Base-by-base conservation (phyloP, 345 rosid species). In the Heritiera fomes region DNA sequence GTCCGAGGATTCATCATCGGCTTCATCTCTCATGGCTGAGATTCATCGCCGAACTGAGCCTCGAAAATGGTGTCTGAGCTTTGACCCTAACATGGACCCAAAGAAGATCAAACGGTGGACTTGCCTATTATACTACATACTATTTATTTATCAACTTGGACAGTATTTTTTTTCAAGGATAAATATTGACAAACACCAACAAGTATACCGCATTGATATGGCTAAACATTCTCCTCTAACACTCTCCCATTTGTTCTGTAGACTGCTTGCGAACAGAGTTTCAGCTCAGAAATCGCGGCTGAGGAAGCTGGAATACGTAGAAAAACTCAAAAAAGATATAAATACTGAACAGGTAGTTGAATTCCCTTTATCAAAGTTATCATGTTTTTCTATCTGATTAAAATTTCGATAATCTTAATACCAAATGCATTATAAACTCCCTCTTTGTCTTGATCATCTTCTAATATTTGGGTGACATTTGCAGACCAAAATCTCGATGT, bases 231-330 rank as follows among this genome's bases (percentile, higher is more conserved):
- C 43, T 67, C 8, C 8, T 45, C 15, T 45, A 43, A n/a, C 53
- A 67, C 46, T 9, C 4, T 67, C 43, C 1, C 4, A 41, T 43
- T 67, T 49, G 23, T 49, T 7, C 3, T 50, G 6, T 49, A 70
- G 74, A 50, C 43, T 30, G 60, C 41, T 71, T 50, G 59, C 23
- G 3, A 71, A 71, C 23, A 71, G 23, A 71, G 75, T 17, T 71
- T 50, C 75, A 15, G 73, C 58, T 69, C 73, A 69, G 10, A 69
- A 47, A 69, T 69, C 73, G 18, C 8, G 73, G 40, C 6, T 49
- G 59, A 13, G 23, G n/a, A n/a, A 28, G 73, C 20, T 5, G 4
- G 68, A 63, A 64, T 71, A 71, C 23, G 7, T 71, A 2, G 75
- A 71, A 50, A 50, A 71, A 49, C 45, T 71, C 13, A 5, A 71